These are phyloP conservation scores for Russula abietina DNA, from an alignment of 768 basidiomycete species.

Conservation along the genomic window DNA sequence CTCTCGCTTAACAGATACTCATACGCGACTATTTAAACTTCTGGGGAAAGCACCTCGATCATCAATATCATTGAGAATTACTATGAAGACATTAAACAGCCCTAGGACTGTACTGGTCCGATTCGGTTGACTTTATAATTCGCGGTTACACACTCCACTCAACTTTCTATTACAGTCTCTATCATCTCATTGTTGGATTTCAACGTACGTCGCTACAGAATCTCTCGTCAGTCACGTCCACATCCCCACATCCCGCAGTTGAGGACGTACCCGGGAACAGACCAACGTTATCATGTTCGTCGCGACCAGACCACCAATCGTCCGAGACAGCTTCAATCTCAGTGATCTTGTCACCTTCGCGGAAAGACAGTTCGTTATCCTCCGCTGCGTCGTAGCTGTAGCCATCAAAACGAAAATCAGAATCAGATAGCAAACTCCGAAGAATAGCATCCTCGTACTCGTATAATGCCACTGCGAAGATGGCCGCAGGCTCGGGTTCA, in stretches of 20 bases:
- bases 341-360: constrained; percentile 72
- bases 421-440: constrained; percentile 12
- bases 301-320: constrained; percentile 85
- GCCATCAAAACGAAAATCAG: constrained; percentile 12
- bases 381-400: constrained; percentile 81
- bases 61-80: background rate
- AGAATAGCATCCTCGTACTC: constrained; percentile 43
- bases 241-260: background rate
- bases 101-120: background rate
- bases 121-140: background rate
- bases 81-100: background rate
- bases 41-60: no score
- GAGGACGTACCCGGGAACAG: constrained; percentile 65
- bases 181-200: constrained; percentile 28
- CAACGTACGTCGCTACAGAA: constrained; percentile 16
- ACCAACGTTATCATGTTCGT: constrained; percentile 49
- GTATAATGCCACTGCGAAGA: constrained; percentile 60
- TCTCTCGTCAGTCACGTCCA: background rate
- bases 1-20: no score
- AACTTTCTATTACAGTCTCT: background rate
- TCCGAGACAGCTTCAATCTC: constrained; percentile 76
- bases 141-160: background rate
- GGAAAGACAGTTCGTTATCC: constrained; percentile 86
- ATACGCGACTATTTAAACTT: no score
- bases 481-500: constrained; percentile 42